phyloP scores from a whole-genome alignment of 371 early-diverging fungal species.

The Mortierella sp. region DNA sequence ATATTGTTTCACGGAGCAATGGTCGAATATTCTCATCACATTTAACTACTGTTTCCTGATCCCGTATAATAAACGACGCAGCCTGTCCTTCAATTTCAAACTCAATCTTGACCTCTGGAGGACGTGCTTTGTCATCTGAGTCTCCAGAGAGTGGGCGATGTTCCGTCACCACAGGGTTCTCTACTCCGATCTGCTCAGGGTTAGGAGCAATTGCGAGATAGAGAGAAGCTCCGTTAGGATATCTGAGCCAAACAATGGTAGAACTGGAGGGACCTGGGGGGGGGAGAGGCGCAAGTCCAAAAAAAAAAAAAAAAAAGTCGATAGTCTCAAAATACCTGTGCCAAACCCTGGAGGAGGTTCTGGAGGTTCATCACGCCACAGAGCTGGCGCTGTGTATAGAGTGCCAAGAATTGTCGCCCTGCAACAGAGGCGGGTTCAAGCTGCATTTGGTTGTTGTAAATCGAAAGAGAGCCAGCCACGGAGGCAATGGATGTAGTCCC shows the following conservation, averaged over 20 bases:
- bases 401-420: conserved; percentile 39
- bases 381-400: conserved; percentile 38
- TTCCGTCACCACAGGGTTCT: conserved; percentile 29
- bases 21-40: conserved; percentile 43
- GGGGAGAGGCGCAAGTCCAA: too few species aligned
- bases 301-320: neutral
- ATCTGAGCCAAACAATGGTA: too few species aligned
- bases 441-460: conserved; percentile 53
- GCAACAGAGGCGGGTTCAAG: conserved; percentile 40
- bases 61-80: conserved; percentile 33
- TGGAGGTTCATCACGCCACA: conserved; percentile 48
- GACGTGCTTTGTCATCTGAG: neutral
- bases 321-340: conserved; percentile 10
- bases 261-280: too few species aligned
- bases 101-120: conserved; percentile 40
- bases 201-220: too few species aligned
- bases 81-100: conserved; percentile 36
- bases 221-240: too few species aligned
- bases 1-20: conserved; percentile 35
- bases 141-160: conserved; percentile 3
- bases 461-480: conserved; percentile 46
- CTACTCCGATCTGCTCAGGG: conserved; percentile 33
- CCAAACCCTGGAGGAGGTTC: conserved; percentile 32
- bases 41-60: conserved; percentile 40
- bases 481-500: conserved; percentile 39